Base-by-base conservation (phyloP, 352 stramenopile species). In the Phytophthora vignae region DNA sequence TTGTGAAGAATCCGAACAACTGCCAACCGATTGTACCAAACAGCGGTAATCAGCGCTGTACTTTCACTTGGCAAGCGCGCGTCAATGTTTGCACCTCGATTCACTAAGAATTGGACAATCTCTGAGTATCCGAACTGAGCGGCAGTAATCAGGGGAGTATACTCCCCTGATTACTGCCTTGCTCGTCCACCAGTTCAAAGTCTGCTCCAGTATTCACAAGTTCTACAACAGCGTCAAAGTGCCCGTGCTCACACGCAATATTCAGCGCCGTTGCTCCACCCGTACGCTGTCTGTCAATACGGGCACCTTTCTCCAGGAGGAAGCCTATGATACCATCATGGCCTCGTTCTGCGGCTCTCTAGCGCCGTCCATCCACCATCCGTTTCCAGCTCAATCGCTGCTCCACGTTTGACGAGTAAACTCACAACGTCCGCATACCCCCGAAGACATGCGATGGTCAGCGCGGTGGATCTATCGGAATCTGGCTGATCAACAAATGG, bases 401-500 rank as follows among this genome's bases (percentile, higher is more conserved):
- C 15, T 15, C 48, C 50, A 11, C 25, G 10, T 7, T 29, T 2
- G 2, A 67, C 2, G 4, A 67, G 49, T 19, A 64, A 27, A 8
- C 38, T 19, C 21, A 70, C 44, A n/a, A 70, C 6, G 12, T 27
- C 22, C 14, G 14, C 15, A 42, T 64, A 44, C 7, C 22, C 64
- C 6, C 7, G 53, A 33, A 59, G 29, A 46, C 40, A 15, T 19
- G 64, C 46, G 25, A 27, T 44, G 25, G 4, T 60, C 42, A 15
- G 42, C 46, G 10, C 22, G 22, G 44, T 42, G 1, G 25, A 19
- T 56, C 60, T 54, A 17, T 64, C 49, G 8, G 29, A 8, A 15
- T 25, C 29, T 27, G 50, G 42, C 22, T 61, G 60, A 27, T 74
- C 44, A 2, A 70, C 48, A 4, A 38, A 7, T 10, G 49, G 55